Evolutionary conservation across 495 filamentous ascomycete genomes (phyloP).

Genomic region (Terfezia claveryi): DNA sequence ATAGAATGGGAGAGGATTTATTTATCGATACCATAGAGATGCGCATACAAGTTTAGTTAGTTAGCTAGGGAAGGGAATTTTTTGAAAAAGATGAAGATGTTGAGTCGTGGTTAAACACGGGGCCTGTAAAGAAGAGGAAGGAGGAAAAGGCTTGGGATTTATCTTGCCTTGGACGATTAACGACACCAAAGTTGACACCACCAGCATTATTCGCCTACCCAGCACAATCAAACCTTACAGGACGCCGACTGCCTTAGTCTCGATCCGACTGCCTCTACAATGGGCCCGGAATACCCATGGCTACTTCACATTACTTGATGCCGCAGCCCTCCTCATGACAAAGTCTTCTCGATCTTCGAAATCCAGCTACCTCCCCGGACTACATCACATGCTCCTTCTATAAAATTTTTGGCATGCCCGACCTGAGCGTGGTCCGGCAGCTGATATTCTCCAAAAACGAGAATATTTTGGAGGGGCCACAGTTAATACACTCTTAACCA

Average conservation of each 20-base stretch:
- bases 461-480: slow-evolving; percentile 63
- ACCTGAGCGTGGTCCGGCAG: slow-evolving; percentile 40
- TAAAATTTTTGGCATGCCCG: slow-evolving; percentile 66
- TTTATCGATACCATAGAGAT: slow-evolving; percentile 56
- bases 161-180: neutral
- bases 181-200: slow-evolving; percentile 2
- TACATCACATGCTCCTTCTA: slow-evolving; percentile 54
- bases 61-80: slow-evolving; percentile 35
- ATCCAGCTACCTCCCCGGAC: slow-evolving; percentile 41
- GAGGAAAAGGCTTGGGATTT: too few species aligned
- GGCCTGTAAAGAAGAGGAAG: neutral
- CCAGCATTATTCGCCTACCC: slow-evolving; percentile 48
- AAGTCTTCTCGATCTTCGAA: slow-evolving; percentile 37
- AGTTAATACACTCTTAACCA: slow-evolving; percentile 40
- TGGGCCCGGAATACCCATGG: too few species aligned
- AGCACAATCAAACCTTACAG: slow-evolving; percentile 62
- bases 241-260: slow-evolving; percentile 42
- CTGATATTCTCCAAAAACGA: slow-evolving; percentile 36
- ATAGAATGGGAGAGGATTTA: slow-evolving; percentile 25
- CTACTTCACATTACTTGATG: slow-evolving; percentile 42
- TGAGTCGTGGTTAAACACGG: slow-evolving; percentile 34
- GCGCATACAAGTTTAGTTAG: slow-evolving; percentile 53
- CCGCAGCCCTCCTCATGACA: slow-evolving; percentile 50
- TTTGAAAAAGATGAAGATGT: slow-evolving; percentile 38
- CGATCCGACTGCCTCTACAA: slow-evolving; percentile 34